These are phyloP conservation scores for Porosira glacialis DNA, from an alignment of 352 stramenopile species.

Conservation along the genomic window DNA sequence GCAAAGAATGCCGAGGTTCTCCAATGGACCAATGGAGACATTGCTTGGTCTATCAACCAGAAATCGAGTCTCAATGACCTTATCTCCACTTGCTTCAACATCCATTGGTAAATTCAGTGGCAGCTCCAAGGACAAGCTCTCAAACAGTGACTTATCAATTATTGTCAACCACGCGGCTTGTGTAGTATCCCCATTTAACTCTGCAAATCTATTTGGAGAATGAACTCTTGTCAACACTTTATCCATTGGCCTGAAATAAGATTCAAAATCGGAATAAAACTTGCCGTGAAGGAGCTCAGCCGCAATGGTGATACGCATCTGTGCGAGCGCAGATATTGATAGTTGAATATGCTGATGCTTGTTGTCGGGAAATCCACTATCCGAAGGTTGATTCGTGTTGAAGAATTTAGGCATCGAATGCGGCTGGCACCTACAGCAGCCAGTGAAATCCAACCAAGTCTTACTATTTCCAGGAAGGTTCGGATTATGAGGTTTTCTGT, in stretches of 20 bases:
- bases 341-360: slow-evolving; percentile 93
- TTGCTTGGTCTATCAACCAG: slow-evolving; percentile 89
- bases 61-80: slow-evolving; percentile 82
- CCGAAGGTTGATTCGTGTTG: slow-evolving; percentile 56
- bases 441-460: slow-evolving; percentile 46
- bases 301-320: slow-evolving; percentile 85
- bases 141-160: slow-evolving; percentile 82
- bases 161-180: slow-evolving; percentile 80
- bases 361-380: slow-evolving; percentile 89
- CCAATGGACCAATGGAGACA: slow-evolving; percentile 85
- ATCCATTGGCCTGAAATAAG: slow-evolving; percentile 80
- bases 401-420: slow-evolving; percentile 89
- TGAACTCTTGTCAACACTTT: slow-evolving; percentile 87
- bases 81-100: slow-evolving; percentile 23
- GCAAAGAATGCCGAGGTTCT: slow-evolving; percentile 7
- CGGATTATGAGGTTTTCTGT: slow-evolving; percentile 25
- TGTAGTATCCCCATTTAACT: slow-evolving; percentile 23
- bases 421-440: slow-evolving; percentile 86
- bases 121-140: slow-evolving; percentile 81
- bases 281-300: slow-evolving; percentile 91
- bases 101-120: slow-evolving; percentile 90
- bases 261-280: slow-evolving; percentile 89
- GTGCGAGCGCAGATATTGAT: slow-evolving; percentile 82
- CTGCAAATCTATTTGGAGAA: slow-evolving; percentile 79
- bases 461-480: slow-evolving; percentile 40